Evolutionary conservation across 2,329 filamentous ascomycete genomes (phyloP), one percentile per base, ranked within the genome.

Genomic region (Alternaria atra): DNA sequence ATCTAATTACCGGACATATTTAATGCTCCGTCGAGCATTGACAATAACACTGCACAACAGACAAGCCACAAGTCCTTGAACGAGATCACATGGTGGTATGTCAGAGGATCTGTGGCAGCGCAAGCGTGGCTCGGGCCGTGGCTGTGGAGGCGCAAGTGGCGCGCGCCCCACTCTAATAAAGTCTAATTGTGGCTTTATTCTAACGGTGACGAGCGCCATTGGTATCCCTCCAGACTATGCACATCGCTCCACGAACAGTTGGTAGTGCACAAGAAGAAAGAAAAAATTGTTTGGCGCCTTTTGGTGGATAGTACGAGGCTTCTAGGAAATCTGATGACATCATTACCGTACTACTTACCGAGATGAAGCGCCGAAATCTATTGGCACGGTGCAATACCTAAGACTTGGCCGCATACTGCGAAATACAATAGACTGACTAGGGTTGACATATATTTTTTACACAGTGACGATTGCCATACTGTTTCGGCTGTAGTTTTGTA

Each of bases 171-270:
- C 32, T 27, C 15, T 39, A 39, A n/a, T 23, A 44, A 25, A 20
- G 43, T 42, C 30, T 29, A 42, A 20, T 44, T 34, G 47, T 32
- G 48, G 48, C 55, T 46, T 52, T 52, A 43, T 39, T 40, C 12
- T 29, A 8, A 50, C 53, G 17, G 39, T 42, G 20, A 25, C 20
- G 20, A 2, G 20, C 20, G 20, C 39, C 39, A 10, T 42, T 42
- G 39, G 4, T 13, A 4, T 25, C 9, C 23, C 39, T 42, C 39
- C 12, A 42, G 20, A 39, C 23, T 40, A 23, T 5, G 17, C 37
- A 40, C 37, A n/a, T 13, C 8, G 23, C 4, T 40, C 17, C 9
- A 40, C 17, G 9, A 29, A 25, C 39, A 20, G 0, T 42, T 42
- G 39, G 39, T 20, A 25, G 39, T 42, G 39, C 39, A 8, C 25